Percentiles rank a stretch among this genome's conserved stretches.
phyloP scores from a whole-genome alignment of 2,329 filamentous ascomycete species.

The Xenosphaeropsis pyriputrescens region DNA sequence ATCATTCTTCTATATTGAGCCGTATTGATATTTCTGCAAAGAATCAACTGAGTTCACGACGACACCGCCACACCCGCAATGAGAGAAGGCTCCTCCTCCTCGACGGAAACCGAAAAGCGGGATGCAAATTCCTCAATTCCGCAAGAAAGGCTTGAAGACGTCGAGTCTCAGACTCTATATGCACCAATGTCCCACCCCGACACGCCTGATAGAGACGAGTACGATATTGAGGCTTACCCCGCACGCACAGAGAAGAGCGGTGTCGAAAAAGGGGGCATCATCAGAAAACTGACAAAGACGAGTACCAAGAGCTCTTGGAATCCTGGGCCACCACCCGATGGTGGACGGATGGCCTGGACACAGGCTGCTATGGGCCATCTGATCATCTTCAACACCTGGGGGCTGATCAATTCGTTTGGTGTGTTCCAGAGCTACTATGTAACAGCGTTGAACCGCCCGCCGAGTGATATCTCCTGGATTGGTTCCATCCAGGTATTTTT shows the following conservation, averaged over 20 bases:
- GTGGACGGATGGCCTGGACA: conserved; percentile 14
- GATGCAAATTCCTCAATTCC: too few relatives aligned
- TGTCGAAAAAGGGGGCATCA: background rate
- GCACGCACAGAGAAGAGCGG: background rate
- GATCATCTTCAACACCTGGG: conserved; percentile 18
- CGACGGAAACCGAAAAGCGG: too few relatives aligned
- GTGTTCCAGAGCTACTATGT: conserved; percentile 29
- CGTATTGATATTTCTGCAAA: too few relatives aligned
- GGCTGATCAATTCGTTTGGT: conserved; percentile 24
- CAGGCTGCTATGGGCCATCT: conserved; percentile 11
- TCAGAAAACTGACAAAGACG: conserved; percentile 5
- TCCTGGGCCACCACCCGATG: conserved; percentile 16
- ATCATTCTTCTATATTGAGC: background rate
- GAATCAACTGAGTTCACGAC: too few relatives aligned
- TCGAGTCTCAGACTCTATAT: too few relatives aligned
- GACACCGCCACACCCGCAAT: too few relatives aligned
- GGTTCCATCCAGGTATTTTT: conserved; percentile 27
- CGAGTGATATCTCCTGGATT: conserved; percentile 28
- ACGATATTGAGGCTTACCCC: background rate
- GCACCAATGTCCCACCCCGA: too few relatives aligned
- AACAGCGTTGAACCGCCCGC: conserved; percentile 14
- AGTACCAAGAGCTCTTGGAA: conserved; percentile 14
- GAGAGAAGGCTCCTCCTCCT: too few relatives aligned
- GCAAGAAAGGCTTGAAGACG: too few relatives aligned
- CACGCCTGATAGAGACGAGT: too few relatives aligned